Conservation (phyloP, 495 filamentous ascomycete genomes). For the Neurospora terricola region DNA sequence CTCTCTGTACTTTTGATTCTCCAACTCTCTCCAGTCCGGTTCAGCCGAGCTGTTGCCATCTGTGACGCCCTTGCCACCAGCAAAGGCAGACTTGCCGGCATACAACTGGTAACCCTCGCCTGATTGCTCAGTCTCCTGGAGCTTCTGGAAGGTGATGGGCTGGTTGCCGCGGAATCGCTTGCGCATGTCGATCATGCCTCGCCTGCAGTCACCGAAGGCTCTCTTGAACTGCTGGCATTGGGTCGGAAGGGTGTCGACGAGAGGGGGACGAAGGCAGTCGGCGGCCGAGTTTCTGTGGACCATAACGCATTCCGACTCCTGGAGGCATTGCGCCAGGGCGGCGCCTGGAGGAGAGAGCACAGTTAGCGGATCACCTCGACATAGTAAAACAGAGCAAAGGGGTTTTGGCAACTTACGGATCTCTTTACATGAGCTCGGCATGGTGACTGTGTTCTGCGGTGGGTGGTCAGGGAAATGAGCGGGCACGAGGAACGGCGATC, state of each 20-base stretch:
- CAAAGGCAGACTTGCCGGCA: slow-evolving; percentile 64
- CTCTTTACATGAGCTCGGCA: slow-evolving; percentile 95
- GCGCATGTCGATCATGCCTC: slow-evolving; percentile 96
- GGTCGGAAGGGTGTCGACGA: slow-evolving; percentile 65
- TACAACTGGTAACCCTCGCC: slow-evolving; percentile 60
- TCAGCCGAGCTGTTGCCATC: slow-evolving; percentile 41
- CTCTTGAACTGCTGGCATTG: slow-evolving; percentile 88
- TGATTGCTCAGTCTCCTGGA: slow-evolving; percentile 49
- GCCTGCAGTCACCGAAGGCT: slow-evolving; percentile 89
- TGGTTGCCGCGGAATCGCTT: slow-evolving; percentile 97
- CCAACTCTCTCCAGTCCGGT: slow-evolving; percentile 44
- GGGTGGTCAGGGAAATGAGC: not conserved
- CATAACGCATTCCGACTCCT: slow-evolving; percentile 92
- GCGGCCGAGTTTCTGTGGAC: slow-evolving; percentile 72
- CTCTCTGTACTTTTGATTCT: slow-evolving; percentile 43
- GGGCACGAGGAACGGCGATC: not conserved
- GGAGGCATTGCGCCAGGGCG: slow-evolving; percentile 86
- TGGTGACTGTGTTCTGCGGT: slow-evolving; percentile 31
- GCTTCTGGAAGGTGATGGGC: slow-evolving; percentile 54
- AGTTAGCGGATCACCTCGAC: not conserved
- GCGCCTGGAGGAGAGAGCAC: slow-evolving; percentile 49
- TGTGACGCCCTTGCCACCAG: slow-evolving; percentile 38
- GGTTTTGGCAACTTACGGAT: slow-evolving; percentile 55
- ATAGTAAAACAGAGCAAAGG: not conserved
- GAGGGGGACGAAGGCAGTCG: slow-evolving; percentile 78